Percentiles rank a stretch among this genome's conserved stretches.
phyloP scores from a whole-genome alignment of 352 stramenopile genomes.

The Globisporangium paroecandrum region DNA sequence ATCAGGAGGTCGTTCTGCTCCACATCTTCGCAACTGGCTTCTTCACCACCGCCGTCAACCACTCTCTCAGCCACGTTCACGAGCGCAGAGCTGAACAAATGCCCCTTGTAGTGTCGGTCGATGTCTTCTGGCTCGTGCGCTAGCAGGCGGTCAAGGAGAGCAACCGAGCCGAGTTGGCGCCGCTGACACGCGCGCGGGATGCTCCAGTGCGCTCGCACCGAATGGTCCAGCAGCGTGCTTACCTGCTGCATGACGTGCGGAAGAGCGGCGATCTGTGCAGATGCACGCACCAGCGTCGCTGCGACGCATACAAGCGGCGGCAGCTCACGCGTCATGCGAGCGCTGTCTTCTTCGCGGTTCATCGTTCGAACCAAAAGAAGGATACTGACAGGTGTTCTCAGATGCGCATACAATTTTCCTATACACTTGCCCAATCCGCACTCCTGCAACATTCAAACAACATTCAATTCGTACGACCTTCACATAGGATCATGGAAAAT shows the following conservation, averaged over 20 bases:
- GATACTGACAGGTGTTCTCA: no score
- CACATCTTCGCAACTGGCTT: no score
- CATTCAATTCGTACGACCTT: neutral
- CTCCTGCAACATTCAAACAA: neutral
- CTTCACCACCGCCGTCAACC: neutral
- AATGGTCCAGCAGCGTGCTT: neutral
- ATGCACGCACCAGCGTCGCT: neutral
- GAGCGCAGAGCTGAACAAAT: slow-evolving; percentile 4
- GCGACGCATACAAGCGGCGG: slow-evolving; percentile 2
- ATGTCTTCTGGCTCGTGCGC: slow-evolving; percentile 1
- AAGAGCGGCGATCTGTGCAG: neutral
- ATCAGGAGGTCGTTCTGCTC: neutral
- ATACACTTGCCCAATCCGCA: no score
- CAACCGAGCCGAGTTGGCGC: neutral
- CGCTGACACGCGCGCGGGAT: slow-evolving; percentile 5
- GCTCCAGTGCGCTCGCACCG: neutral
- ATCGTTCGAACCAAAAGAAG: neutral
- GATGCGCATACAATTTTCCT: no score
- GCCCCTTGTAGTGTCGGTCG: slow-evolving; percentile 1
- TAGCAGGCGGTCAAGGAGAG: neutral
- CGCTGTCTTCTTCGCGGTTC: neutral
- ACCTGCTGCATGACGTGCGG: neutral
- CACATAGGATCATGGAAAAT: neutral
- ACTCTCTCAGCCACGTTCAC: neutral
- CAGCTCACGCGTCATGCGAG: neutral